A percentile compares a stretch with the other conserved stretches of the same genome.
These are phyloP conservation scores for Mycena belliarum DNA, from an alignment of 768 basidiomycete species.

Conservation along the genomic window DNA sequence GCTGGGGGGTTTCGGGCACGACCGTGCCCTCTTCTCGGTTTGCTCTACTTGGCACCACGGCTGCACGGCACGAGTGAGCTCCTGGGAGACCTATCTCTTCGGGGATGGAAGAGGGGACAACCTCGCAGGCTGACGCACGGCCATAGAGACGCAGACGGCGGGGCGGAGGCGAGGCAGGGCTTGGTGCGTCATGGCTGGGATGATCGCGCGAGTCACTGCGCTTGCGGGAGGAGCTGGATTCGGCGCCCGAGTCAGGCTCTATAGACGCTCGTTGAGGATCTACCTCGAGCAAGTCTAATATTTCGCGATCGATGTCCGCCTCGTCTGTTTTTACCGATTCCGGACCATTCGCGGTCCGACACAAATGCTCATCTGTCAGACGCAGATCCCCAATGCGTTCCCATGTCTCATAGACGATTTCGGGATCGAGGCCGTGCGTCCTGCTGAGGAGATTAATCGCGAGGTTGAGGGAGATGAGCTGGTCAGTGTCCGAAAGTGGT, in stretches of 20 bases:
- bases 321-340: background rate
- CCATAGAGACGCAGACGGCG: background rate
- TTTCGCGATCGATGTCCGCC: background rate
- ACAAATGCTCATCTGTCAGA: background rate
- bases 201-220: no score
- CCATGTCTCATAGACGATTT: conserved; percentile 3
- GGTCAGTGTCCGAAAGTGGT: background rate
- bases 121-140: background rate
- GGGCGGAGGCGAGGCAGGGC: background rate
- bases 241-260: no score
- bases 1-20: background rate
- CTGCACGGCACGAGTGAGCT: background rate
- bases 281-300: background rate
- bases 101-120: background rate
- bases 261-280: no score
- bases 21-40: background rate
- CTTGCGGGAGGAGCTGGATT: no score
- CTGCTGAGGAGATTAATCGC: background rate
- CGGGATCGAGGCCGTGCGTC: background rate
- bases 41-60: background rate
- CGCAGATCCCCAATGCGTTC: background rate
- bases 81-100: background rate
- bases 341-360: background rate
- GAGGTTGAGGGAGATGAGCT: background rate
- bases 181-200: no score